phyloP scores from a whole-genome alignment of 129 eudicot species.

The Heracleum sosnowskyi region DNA sequence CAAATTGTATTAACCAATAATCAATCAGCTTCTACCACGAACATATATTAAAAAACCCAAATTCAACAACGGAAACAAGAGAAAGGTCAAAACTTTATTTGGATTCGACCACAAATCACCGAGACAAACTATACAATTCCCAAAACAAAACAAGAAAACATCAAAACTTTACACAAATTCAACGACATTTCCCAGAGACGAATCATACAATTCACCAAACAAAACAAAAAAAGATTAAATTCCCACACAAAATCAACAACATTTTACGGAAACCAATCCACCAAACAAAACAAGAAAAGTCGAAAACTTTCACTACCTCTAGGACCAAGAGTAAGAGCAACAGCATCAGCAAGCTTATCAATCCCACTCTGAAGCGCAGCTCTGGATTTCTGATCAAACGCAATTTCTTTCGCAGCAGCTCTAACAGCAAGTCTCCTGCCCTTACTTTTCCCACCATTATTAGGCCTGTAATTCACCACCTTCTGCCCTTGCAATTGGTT shows the following conservation, averaged over 20 bases:
- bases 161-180: neutral
- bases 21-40: neutral
- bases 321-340: slow-evolving; percentile 89
- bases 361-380: slow-evolving; percentile 80
- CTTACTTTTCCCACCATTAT: neutral
- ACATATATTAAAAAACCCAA: too few relatives aligned
- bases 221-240: too few relatives aligned
- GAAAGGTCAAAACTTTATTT: neutral
- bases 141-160: neutral
- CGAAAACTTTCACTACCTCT: slow-evolving; percentile 37
- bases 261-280: too few relatives aligned
- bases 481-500: slow-evolving; percentile 42
- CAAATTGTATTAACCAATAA: neutral
- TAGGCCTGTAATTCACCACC: slow-evolving; percentile 31
- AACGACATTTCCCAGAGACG: too few relatives aligned
- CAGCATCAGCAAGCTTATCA: slow-evolving; percentile 84
- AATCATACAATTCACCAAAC: too few relatives aligned
- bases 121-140: too few relatives aligned
- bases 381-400: slow-evolving; percentile 80
- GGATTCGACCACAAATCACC: neutral
- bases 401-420: slow-evolving; percentile 84
- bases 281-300: neutral
- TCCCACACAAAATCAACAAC: too few relatives aligned
- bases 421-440: slow-evolving; percentile 51
- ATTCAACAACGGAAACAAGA: neutral